Evolutionary conservation across 352 stramenopile genomes (phyloP), one percentile per base, ranked within the genome.

Genomic region (Phytophthora tubulina): DNA sequence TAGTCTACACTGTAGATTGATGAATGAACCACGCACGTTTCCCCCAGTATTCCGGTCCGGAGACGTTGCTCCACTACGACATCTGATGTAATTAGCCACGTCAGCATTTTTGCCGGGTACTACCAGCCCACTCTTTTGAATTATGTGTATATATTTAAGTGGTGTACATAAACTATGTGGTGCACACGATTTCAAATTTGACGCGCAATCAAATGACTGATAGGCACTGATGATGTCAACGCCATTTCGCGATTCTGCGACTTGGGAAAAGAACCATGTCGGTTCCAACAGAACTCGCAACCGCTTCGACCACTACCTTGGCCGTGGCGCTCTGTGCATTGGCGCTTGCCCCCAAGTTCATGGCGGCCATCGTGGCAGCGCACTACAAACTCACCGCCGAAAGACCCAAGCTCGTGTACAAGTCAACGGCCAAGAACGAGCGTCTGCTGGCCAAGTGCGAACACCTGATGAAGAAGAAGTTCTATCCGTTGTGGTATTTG

Each of bases 401-500:
- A 59, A 68, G n/a, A 5, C 82, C 82, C 13, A 70, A 57, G n/a
- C 73, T 90, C 44, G 64, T 79, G n/a, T 90, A 81, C 79, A 56
- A 65, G 31, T 54, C 56, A 10, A 85, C 80, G 5, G 27, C 56
- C 30, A 60, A 57, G 59, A 90, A 87, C 59, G 65, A 75, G 39
- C 63, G 44, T 6, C 48, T 90, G 35, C 64, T 90, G 21, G 53
- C 53, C 52, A 62, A 75, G 3, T 91, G 83, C 38, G 59, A 55
- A 3, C 78, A 81, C n/a, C 61, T 90, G 53, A 73, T 83, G 11
- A 70, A 64, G 10, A 58, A 81, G 50, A 67, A 74, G 49, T 92
- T 90, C 72, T 84, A 83, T 39, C 77, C 85, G 48, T 71, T 82
- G 14, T 89, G 79, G 82, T 78, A 88, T 49, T 70, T 91, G 30